A percentile compares a stretch with the other conserved stretches of the same genome.
These are phyloP conservation scores for Paracamarosporium sp. DNA, from an alignment of 2,329 filamentous ascomycete genomes.

Conservation along the genomic window DNA sequence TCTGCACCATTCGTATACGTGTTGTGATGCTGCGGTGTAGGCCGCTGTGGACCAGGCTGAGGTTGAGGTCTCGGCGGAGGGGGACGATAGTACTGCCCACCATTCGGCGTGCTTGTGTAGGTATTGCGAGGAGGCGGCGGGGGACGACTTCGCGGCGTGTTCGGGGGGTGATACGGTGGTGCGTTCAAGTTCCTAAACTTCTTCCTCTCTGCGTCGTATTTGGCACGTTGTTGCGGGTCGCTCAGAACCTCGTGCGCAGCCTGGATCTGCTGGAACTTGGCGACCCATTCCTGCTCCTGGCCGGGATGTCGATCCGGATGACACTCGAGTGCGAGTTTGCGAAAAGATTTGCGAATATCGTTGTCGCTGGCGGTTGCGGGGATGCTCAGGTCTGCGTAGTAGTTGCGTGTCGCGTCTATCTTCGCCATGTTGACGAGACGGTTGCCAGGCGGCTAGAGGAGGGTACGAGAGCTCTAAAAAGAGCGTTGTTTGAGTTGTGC, in stretches of 20 bases:
- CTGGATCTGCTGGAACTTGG: constrained; percentile 86
- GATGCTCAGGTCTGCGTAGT: constrained; percentile 85
- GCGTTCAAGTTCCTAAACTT: constrained; percentile 45
- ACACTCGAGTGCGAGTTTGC: constrained; percentile 82
- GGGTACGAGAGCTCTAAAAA: neutral
- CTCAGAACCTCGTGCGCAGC: constrained; percentile 80
- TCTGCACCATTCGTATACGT: constrained; percentile 50
- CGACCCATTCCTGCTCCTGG: constrained; percentile 77
- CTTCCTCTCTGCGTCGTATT: constrained; percentile 68
- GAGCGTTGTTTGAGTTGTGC: constrained; percentile 1
- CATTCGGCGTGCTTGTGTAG: constrained; percentile 45
- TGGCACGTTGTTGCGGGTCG: constrained; percentile 63
- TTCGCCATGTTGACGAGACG: constrained; percentile 66
- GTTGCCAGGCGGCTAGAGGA: constrained; percentile 2
- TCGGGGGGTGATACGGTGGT: constrained; percentile 47
- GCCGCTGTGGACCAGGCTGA: constrained; percentile 23
- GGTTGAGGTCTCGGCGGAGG: constrained; percentile 35
- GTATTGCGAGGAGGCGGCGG: constrained; percentile 54
- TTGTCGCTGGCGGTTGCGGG: constrained; percentile 69
- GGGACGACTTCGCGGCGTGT: constrained; percentile 47
- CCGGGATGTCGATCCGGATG: constrained; percentile 91
- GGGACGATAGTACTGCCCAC: constrained; percentile 37
- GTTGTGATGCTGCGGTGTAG: constrained; percentile 35
- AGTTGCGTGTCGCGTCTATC: constrained; percentile 73
- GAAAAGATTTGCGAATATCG: constrained; percentile 86